These are phyloP conservation scores for Cryptosporidium meleagridis DNA, from an alignment of 169 alveolate genomes.

Conservation along the genomic window DNA sequence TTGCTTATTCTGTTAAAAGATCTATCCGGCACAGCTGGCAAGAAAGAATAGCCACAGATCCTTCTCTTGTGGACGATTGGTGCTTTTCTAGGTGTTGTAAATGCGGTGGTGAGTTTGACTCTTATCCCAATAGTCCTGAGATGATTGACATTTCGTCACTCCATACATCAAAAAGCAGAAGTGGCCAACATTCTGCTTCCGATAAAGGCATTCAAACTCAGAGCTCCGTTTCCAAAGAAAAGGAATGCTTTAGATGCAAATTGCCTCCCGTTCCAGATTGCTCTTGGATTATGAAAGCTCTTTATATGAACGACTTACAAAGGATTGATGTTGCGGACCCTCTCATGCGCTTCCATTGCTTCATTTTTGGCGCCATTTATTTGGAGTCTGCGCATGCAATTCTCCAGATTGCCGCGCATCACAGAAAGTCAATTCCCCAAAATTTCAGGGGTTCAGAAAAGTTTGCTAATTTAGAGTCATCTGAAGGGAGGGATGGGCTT, in stretches of 20 bases:
- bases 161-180: not conserved
- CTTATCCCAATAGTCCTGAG: not conserved
- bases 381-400: slow-evolving; percentile 71
- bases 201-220: not conserved
- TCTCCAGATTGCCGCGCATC: slow-evolving; percentile 73
- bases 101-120: slow-evolving; percentile 48
- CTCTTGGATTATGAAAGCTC: slow-evolving; percentile 79
- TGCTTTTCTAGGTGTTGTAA: slow-evolving; percentile 77
- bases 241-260: slow-evolving; percentile 36
- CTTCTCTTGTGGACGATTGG: slow-evolving; percentile 56
- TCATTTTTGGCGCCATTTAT: slow-evolving; percentile 78
- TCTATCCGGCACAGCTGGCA: slow-evolving; percentile 70
- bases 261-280: slow-evolving; percentile 82
- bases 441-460: not conserved
- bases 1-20: slow-evolving; percentile 78
- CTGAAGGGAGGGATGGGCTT: not conserved
- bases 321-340: slow-evolving; percentile 84
- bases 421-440: slow-evolving; percentile 32
- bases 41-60: slow-evolving; percentile 49
- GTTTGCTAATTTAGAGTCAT: not conserved
- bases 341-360: slow-evolving; percentile 83
- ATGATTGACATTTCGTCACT: not conserved
- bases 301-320: slow-evolving; percentile 85
- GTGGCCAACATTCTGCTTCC: not conserved
- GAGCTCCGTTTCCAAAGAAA: not conserved